These are phyloP conservation scores for Schwanniomyces polymorphus DNA, from an alignment of 805 yeast genomes.

Conservation along the genomic window DNA sequence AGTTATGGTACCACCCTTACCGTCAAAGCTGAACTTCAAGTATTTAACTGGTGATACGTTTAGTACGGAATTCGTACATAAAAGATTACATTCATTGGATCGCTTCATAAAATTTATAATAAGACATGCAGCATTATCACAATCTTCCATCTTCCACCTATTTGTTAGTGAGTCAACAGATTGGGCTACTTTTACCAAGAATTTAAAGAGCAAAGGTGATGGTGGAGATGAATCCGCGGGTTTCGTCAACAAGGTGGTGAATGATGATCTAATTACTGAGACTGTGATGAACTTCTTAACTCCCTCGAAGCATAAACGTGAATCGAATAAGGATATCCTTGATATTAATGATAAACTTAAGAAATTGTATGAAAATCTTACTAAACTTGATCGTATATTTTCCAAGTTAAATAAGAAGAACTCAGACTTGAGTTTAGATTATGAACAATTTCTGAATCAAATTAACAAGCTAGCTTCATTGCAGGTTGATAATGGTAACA, in stretches of 20 bases:
- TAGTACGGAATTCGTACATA: conserved; percentile 77
- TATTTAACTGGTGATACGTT: conserved; percentile 94
- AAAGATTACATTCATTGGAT: conserved; percentile 77
- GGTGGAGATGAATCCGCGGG: conserved; percentile 15
- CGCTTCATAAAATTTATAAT: conserved; percentile 74
- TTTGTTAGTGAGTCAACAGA: conserved; percentile 70
- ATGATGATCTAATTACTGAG: conserved; percentile 83
- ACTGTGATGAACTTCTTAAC: conserved; percentile 93
- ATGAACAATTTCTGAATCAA: conserved; percentile 68
- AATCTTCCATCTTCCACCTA: conserved; percentile 67
- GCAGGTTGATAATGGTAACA: conserved; percentile 7
- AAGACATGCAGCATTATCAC: conserved; percentile 68
- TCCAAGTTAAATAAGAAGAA: conserved; percentile 71
- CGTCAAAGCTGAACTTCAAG: conserved; percentile 88
- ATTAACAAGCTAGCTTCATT: conserved; percentile 64
- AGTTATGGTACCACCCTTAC: conserved; percentile 87
- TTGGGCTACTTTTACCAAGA: conserved; percentile 69
- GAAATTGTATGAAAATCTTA: conserved; percentile 79
- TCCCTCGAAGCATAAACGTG: conserved; percentile 62
- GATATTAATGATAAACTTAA: conserved; percentile 77
- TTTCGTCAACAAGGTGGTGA: conserved; percentile 43
- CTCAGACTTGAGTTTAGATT: conserved; percentile 70
- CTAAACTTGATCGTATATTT: conserved; percentile 76
- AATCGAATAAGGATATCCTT: conserved; percentile 63
- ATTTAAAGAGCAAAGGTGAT: conserved; percentile 37